phyloP scores from a whole-genome alignment of 176 grass and related monocot species.

The Sorghum bicolor region Sorghum_bicolor_NCBIv3 NC_012871.2:3061501-3062000 shows the following conservation, averaged over 20 bases:
- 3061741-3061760: not conserved
- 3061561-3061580: not conserved
- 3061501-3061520: not conserved
- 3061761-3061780: not conserved
- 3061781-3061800: not conserved
- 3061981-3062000: conserved; percentile 15
- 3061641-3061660: conserved; percentile 11
- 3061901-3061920: conserved; percentile 69
- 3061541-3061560: not conserved
- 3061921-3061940: conserved; percentile 58
- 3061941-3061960: conserved; percentile 61
- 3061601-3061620: not conserved
- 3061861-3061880: conserved; percentile 76
- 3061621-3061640: not conserved
- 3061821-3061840: not conserved
- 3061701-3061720: not conserved
- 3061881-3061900: conserved; percentile 69
- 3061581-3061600: not conserved
- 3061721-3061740: not conserved
- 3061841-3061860: conserved; percentile 39
- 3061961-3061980: conserved; percentile 6
- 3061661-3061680: not conserved
- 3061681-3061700: not conserved
- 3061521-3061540: not conserved
- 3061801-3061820: conserved; percentile 12